Conservation (phyloP, 2,329 filamentous ascomycete genomes). For the Exophiala spinifera region DNA sequence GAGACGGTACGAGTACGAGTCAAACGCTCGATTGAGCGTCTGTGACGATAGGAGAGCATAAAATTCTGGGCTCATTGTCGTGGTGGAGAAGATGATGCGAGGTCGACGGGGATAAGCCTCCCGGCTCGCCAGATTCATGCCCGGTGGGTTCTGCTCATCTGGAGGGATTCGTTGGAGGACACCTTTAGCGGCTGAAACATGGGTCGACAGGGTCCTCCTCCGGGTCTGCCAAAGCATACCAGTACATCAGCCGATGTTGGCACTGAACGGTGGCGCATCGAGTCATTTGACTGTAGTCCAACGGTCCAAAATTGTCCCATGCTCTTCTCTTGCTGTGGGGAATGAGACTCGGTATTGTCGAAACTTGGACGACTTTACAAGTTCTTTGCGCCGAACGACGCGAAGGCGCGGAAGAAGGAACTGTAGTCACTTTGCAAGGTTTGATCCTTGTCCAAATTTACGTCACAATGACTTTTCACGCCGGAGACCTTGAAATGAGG, state of each 20-base stretch:
- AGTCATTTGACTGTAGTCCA: too few relatives aligned
- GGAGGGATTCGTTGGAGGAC: not conserved
- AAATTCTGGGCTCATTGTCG: too few relatives aligned
- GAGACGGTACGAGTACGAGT: not conserved
- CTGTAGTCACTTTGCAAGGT: too few relatives aligned
- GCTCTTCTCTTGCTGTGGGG: too few relatives aligned
- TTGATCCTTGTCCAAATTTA: not conserved
- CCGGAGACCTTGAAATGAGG: not conserved
- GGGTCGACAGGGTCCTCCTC: not conserved
- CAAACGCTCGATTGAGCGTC: too few relatives aligned
- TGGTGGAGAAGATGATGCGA: not conserved
- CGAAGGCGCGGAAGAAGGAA: too few relatives aligned
- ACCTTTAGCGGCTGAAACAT: not conserved
- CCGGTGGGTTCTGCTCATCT: not conserved
- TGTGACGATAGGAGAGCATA: too few relatives aligned
- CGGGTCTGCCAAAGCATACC: not conserved
- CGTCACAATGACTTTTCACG: not conserved
- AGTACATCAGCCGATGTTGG: not conserved
- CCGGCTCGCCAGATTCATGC: not conserved
- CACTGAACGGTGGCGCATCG: not conserved
- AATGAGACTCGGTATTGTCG: too few relatives aligned
- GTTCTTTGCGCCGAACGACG: too few relatives aligned
- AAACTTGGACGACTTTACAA: too few relatives aligned
- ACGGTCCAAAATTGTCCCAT: too few relatives aligned
- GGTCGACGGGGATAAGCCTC: not conserved